phyloP scores from a whole-genome alignment of 2,329 filamentous ascomycete genomes.

The Elsinoe australis region DNA sequence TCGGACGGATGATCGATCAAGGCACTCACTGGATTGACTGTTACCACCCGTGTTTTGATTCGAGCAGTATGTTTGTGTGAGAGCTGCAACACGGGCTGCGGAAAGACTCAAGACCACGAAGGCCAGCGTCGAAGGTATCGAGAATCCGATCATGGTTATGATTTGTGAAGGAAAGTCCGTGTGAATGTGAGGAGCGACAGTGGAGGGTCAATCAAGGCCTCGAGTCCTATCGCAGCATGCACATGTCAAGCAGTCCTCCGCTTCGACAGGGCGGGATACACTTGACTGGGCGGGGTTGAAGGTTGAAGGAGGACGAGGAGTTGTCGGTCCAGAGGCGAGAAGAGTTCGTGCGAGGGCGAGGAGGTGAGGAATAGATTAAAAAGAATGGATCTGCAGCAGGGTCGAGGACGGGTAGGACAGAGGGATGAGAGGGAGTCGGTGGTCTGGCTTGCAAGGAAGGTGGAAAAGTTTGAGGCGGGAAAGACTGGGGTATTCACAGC shows the following conservation, averaged over 20 bases:
- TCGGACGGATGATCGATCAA: neutral
- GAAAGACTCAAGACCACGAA: constrained; percentile 18
- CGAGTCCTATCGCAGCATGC: constrained; percentile 13
- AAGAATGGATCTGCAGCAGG: neutral
- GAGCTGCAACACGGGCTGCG: constrained; percentile 19
- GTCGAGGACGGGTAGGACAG: neutral
- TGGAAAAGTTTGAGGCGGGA: neutral
- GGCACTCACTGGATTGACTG: constrained; percentile 30
- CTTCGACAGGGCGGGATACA: neutral
- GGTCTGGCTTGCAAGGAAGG: constrained; percentile 11
- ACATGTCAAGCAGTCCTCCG: constrained; percentile 14
- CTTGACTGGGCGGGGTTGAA: neutral
- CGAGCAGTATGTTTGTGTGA: constrained; percentile 38
- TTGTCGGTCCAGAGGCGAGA: too few relatives aligned
- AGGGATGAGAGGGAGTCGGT: constrained; percentile 2
- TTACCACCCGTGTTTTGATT: constrained; percentile 37
- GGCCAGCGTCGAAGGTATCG: neutral
- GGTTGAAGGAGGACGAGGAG: too few relatives aligned
- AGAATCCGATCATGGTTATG: neutral
- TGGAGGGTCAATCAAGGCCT: constrained; percentile 13
- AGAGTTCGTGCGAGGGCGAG: neutral
- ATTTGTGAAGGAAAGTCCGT: neutral
- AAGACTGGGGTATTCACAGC: neutral
- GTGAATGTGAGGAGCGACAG: constrained; percentile 5
- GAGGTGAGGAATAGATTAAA: constrained; percentile 15